Conservation (phyloP, 163 green algal species). For the Coccomyxa subellipsoidea region DNA sequence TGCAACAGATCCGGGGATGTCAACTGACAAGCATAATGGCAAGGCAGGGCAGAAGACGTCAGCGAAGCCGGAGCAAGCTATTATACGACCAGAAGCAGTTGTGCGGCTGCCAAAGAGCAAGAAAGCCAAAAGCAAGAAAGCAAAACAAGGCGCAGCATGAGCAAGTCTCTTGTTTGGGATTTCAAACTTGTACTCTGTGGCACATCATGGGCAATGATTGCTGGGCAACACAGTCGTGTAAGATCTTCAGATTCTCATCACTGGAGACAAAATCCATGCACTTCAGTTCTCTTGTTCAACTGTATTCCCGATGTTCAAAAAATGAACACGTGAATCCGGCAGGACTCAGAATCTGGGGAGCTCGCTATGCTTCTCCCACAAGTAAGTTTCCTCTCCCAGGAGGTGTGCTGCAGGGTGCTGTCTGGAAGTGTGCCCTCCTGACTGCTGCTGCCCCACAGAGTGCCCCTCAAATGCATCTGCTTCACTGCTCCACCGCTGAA, state of each 20-base stretch:
- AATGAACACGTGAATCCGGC: not conserved
- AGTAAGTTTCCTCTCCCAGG: not conserved
- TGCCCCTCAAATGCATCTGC: not conserved
- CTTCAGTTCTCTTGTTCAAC: not conserved
- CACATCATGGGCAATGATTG: not conserved
- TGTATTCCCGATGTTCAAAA: not conserved
- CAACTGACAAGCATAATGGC: not conserved
- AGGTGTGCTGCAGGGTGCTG: not conserved
- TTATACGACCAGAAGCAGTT: too few species aligned
- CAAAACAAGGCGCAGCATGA: too few species aligned
- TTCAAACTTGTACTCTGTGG: too few species aligned
- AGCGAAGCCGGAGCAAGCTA: too few species aligned
- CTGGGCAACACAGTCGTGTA: not conserved
- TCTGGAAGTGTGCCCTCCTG: not conserved
- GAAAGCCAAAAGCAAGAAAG: too few species aligned
- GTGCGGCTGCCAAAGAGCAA: too few species aligned
- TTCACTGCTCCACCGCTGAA: not conserved
- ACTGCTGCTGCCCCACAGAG: not conserved
- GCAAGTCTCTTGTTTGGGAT: too few species aligned
- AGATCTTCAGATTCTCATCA: not conserved
- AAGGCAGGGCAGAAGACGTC: not conserved
- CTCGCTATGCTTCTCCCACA: not conserved
- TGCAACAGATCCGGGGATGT: not conserved
- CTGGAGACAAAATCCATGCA: not conserved
- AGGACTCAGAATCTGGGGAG: not conserved